Evolutionary conservation across 805 yeast genomes (phyloP), one percentile per base, ranked within the genome.

Genomic region (Citeromyces nyonsensis): DNA sequence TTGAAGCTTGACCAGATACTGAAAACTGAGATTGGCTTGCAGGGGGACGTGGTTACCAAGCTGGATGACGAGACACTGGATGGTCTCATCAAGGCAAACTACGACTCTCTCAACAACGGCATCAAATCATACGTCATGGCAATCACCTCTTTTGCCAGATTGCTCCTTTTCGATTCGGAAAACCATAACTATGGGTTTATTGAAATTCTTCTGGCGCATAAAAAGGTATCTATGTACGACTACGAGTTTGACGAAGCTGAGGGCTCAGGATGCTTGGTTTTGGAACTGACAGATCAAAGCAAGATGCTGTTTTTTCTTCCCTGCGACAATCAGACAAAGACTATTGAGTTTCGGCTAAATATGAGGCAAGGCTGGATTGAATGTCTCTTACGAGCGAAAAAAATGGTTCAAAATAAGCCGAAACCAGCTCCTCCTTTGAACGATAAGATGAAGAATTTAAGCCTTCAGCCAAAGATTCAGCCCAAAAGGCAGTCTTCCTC

Each of bases 211-310:
- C 42, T 64, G 22, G 63, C 69, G 0, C 70, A 66, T 41, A 53
- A 57, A 29, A 58, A 69, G 40, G 70, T 79, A 34, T 80, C 81
- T 44, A 73, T 80, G 75, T 80, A 79, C 47, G 88, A 79, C 50
- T 78, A 75, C 50, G 88, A 79, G 47, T 79, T 80, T 50, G 75
- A 73, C 39, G 80, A 72, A 36, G 56, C 52, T 12, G 59, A 59
- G 5, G 59, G 59, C 15, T 64, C 59, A 35, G 91, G 88, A 0
- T 77, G 69, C 42, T 54, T 78, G 30, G 74, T 77, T 9, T 45
- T 79, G 20, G 86, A 79, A 43, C 56, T 75, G 41, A 61, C 69
- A 40, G 65, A 63, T 37, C 58, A 63, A 34, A 72, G 71, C 29
- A 68, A 66, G 36, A 57, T 79, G 54, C 63, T 76, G 5, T 72